Evolutionary conservation across 306 rosid species (phyloP), one percentile per base, ranked within the genome.

Genomic region (Vicia villosa): DNA sequence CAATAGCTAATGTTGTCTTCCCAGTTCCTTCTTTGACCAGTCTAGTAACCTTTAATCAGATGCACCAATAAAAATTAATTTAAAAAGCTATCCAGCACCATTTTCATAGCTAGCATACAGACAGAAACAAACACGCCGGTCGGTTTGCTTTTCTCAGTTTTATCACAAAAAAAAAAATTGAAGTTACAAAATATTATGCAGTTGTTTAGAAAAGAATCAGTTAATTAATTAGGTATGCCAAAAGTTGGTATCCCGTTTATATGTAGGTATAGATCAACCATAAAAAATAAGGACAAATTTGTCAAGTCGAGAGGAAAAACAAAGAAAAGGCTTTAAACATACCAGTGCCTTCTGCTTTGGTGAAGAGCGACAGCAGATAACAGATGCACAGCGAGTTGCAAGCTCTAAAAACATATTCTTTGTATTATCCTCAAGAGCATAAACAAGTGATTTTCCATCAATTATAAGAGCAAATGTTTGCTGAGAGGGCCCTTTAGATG

Each of bases 271-370:
- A 32, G 8, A 32, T 32, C 37, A 7, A 32, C 37, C 37, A 6
- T 0, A 32, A 32, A 17, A 32, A 49, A 46, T 8, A 36, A 59
- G 8, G 28, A 30, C 45, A 22, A 15, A 55, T 21, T 41, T 42
- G 30, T 49, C 68, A 70, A 59, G 57, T 56, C 68, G 54, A 55
- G 22, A 51, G 40, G 65, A 42, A 42, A 68, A 54, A 61, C 37
- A 34, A 42, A 43, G 41, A 41, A 77, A 16, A 68, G 34, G 62
- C 4, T 43, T 43, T 60, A 77, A 79, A 75, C 85, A 19, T 63
- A 93, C 98, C 87, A 85, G 81, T 4, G 97, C 98, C 86, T 93
- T 93, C 79, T 93, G 98, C 77, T 93, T 93, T 19, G 98, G 98
- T 0, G 98, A 93, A 43, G 98, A 86, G 38, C 96, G 93, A 69